Percentiles rank a stretch among this genome's conserved stretches.
These are phyloP conservation scores for Metschnikowia koreensis DNA, from an alignment of 805 yeast species.

Conservation along the genomic window DNA sequence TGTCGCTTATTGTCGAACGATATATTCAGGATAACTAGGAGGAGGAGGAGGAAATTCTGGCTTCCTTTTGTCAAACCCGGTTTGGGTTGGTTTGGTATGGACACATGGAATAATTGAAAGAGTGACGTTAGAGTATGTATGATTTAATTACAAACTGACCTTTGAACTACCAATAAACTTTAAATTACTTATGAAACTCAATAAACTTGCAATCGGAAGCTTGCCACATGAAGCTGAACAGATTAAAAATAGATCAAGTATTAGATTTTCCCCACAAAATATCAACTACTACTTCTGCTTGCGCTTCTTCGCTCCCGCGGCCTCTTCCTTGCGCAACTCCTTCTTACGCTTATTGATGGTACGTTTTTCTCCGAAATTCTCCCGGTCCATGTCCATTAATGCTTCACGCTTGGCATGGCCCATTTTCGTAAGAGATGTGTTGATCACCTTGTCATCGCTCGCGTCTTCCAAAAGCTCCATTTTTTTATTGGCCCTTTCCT, in stretches of 20 bases:
- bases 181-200: too few relatives aligned
- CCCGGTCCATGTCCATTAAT: constrained; percentile 89
- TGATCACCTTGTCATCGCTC: constrained; percentile 74
- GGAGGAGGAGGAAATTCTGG: too few relatives aligned
- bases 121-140: neutral
- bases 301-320: neutral
- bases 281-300: neutral
- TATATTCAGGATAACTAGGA: constrained; percentile 5
- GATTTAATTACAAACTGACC: neutral
- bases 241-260: too few relatives aligned
- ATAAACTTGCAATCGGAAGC: too few relatives aligned
- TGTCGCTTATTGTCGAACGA: constrained; percentile 25
- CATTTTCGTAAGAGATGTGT: constrained; percentile 63
- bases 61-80: too few relatives aligned
- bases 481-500: constrained; percentile 74
- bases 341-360: constrained; percentile 48
- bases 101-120: too few relatives aligned
- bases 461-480: constrained; percentile 73
- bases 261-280: too few relatives aligned
- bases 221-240: too few relatives aligned
- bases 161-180: too few relatives aligned
- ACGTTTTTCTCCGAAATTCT: constrained; percentile 76
- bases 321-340: constrained; percentile 7
- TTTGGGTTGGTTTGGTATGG: too few relatives aligned
- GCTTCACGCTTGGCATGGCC: constrained; percentile 89